phyloP scores from a whole-genome alignment of 1,284 basidiomycete genomes.

The Apiotrichum laibachii region DNA sequence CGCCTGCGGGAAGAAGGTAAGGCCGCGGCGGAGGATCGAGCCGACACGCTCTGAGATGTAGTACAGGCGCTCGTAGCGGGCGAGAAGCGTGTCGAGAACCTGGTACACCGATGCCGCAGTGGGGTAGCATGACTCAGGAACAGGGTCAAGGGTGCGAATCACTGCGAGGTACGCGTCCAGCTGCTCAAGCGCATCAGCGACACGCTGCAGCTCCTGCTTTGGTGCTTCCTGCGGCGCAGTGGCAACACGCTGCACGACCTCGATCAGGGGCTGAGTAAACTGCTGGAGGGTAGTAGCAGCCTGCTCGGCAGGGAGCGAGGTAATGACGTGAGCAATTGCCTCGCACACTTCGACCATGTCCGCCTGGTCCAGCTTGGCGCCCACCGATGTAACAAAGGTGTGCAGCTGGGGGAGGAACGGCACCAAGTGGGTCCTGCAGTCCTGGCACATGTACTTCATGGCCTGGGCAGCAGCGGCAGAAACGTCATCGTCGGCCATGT shows the following conservation, averaged over 20 bases:
- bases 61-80: constrained; percentile 73
- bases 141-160: constrained; percentile 71
- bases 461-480: constrained; percentile 93
- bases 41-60: constrained; percentile 81
- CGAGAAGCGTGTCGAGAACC: constrained; percentile 76
- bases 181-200: constrained; percentile 79
- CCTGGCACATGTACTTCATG: constrained; percentile 93
- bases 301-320: constrained; percentile 77
- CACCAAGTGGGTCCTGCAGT: constrained; percentile 91
- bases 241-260: constrained; percentile 51
- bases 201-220: constrained; percentile 63
- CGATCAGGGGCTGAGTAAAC: constrained; percentile 64
- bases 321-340: constrained; percentile 92
- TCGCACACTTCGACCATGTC: constrained; percentile 91
- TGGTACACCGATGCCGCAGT: constrained; percentile 79
- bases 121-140: constrained; percentile 74
- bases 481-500: constrained; percentile 75
- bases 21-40: constrained; percentile 79
- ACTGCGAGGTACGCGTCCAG: constrained; percentile 82
- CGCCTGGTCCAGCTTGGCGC: constrained; percentile 73
- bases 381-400: constrained; percentile 76
- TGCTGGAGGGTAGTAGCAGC: constrained; percentile 79
- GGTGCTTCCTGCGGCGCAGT: constrained; percentile 50
- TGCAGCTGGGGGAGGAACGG: constrained; percentile 90
- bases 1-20: constrained; percentile 72